Percentiles rank a stretch among this genome's conserved stretches.
Evolutionary conservation across 768 basidiomycete genomes (phyloP).

Genomic region (Chalciporus piperatus): DNA sequence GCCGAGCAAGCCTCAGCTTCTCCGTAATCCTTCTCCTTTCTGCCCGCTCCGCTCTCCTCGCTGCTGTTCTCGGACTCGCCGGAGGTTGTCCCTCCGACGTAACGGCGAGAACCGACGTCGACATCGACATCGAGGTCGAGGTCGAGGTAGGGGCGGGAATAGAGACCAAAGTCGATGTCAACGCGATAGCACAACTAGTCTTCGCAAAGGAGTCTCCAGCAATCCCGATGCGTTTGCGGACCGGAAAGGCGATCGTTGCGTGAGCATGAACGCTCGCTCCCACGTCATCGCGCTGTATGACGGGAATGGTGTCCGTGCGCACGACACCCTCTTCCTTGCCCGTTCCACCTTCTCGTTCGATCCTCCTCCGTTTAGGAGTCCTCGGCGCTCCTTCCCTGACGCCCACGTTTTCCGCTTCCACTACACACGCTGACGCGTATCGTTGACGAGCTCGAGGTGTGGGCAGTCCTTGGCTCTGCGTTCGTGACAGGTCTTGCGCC

Average conservation of each 20-base stretch:
- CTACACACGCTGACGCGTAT: neutral
- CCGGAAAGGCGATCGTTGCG: neutral
- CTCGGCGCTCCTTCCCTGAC: neutral
- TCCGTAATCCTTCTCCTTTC: conserved; percentile 32
- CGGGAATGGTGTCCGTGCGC: neutral
- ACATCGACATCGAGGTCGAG: neutral
- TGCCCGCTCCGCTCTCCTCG: conserved; percentile 18
- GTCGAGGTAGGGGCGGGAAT: neutral
- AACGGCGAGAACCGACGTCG: neutral
- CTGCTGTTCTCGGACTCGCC: conserved; percentile 19
- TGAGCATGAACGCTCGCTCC: no score
- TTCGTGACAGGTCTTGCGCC: neutral
- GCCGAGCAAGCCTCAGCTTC: conserved; percentile 42
- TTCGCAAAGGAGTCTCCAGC: conserved; percentile 1
- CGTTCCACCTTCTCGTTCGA: conserved; percentile 6
- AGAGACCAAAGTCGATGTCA: conserved; percentile 4
- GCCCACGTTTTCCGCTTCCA: conserved; percentile 3
- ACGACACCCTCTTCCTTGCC: neutral
- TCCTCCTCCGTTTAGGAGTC: conserved; percentile 14
- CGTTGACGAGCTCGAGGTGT: neutral
- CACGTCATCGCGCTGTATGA: neutral
- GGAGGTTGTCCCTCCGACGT: neutral
- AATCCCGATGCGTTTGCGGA: neutral
- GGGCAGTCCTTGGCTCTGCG: conserved; percentile 1
- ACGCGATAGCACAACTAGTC: neutral